Percentiles rank a stretch among this genome's conserved stretches.
Evolutionary conservation across 176 grass and related monocot genomes (phyloP).

Genomic region (Hordeum marinum): DNA sequence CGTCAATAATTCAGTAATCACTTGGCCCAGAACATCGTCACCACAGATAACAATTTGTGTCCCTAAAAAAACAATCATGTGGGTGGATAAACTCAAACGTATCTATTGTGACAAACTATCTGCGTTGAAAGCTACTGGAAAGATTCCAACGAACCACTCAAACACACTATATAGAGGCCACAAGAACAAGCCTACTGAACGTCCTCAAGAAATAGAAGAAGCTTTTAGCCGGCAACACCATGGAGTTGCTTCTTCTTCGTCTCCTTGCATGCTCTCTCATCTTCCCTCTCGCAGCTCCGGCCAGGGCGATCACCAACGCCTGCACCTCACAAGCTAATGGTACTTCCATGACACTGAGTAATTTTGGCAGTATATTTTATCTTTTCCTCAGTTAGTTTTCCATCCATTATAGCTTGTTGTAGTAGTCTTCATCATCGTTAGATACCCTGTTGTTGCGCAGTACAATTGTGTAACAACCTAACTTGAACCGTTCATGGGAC

Average conservation of each 20-base stretch:
- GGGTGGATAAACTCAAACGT: neutral
- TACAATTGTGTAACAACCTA: constrained; percentile 1
- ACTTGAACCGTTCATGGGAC: neutral
- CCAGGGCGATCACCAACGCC: constrained; percentile 26
- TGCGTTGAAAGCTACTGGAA: constrained; percentile 1
- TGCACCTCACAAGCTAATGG: constrained; percentile 48
- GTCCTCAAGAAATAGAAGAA: neutral
- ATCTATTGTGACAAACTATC: neutral
- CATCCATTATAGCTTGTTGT: neutral
- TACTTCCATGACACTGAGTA: neutral
- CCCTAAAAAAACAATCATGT: neutral
- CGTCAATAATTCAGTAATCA: neutral
- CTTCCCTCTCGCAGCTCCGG: constrained; percentile 26
- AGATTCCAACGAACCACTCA: neutral
- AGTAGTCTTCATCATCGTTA: neutral
- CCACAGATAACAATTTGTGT: neutral
- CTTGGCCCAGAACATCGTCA: neutral
- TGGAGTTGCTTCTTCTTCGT: constrained; percentile 34
- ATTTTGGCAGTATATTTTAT: neutral
- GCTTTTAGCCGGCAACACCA: neutral
- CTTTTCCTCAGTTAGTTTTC: neutral
- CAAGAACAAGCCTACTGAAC: neutral
- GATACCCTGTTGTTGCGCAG: neutral
- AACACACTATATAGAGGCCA: constrained; percentile 25
- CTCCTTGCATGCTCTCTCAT: constrained; percentile 39